A percentile compares a stretch with the other conserved stretches of the same genome.
Conservation (phyloP, 2,329 filamentous ascomycete genomes). For the Pseudonectria foliicola region DNA sequence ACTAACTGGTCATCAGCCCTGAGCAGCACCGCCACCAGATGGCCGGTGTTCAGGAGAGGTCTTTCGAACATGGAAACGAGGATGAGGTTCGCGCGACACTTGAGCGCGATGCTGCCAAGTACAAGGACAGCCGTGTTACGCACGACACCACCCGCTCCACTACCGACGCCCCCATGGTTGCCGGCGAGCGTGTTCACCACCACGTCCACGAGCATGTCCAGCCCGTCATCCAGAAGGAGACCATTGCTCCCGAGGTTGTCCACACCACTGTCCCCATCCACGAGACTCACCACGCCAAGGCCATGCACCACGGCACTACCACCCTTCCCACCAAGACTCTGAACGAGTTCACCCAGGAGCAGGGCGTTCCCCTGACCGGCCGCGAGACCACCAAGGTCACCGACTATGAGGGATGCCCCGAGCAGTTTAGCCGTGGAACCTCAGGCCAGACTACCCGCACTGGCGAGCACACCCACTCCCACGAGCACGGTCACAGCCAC, state of each 20-base stretch:
- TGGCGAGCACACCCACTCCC: slow-evolving; percentile 11
- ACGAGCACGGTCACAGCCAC: not conserved
- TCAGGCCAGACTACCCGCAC: slow-evolving; percentile 7
- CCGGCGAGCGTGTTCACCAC: slow-evolving; percentile 28
- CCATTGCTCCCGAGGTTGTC: slow-evolving; percentile 57
- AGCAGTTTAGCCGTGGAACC: slow-evolving; percentile 15
- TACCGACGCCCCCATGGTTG: slow-evolving; percentile 18
- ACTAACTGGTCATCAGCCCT: slow-evolving; percentile 28
- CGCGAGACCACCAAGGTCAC: slow-evolving; percentile 47
- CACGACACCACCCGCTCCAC: slow-evolving; percentile 23
- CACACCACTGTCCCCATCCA: slow-evolving; percentile 68
- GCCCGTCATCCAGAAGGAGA: slow-evolving; percentile 64
- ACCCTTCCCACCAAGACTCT: slow-evolving; percentile 58
- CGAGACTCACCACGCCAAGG: slow-evolving; percentile 61
- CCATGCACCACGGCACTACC: slow-evolving; percentile 59
- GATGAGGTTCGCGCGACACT: slow-evolving; percentile 39
- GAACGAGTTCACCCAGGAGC: slow-evolving; percentile 47
- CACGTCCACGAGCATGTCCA: slow-evolving; percentile 62
- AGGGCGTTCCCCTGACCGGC: slow-evolving; percentile 46
- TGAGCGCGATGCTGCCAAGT: slow-evolving; percentile 39
- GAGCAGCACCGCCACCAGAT: slow-evolving; percentile 58
- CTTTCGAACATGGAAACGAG: slow-evolving; percentile 54
- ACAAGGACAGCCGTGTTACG: slow-evolving; percentile 20
- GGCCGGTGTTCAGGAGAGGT: slow-evolving; percentile 50
- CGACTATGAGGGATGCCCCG: slow-evolving; percentile 56